Evolutionary conservation across 2,329 filamentous ascomycete genomes (phyloP).

Genomic region (Monosporascus sp.): DNA sequence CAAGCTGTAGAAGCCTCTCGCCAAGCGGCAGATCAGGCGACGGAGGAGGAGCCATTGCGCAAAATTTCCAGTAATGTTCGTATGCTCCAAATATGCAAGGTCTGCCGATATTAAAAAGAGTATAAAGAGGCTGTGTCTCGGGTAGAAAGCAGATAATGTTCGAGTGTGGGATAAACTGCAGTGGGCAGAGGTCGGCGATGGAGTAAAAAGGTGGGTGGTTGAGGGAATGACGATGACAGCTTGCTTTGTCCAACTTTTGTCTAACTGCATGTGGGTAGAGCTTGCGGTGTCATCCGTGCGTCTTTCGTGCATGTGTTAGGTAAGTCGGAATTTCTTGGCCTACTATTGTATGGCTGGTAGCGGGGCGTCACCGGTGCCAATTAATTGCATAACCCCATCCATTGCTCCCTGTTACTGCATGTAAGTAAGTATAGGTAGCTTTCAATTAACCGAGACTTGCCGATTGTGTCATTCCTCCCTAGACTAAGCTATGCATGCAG

Average conservation of each 20-base stretch:
- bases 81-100: not conserved
- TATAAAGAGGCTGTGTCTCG: not conserved
- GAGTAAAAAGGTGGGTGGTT: not conserved
- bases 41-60: slow-evolving; percentile 68
- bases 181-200: not conserved
- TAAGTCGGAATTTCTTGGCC: no score
- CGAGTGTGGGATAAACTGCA: not conserved
- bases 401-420: no score
- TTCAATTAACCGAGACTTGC: no score
- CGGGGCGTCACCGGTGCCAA: no score
- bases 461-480: no score
- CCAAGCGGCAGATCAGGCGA: slow-evolving; percentile 62
- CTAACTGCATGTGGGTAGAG: no score
- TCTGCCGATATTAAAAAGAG: slow-evolving; percentile 1
- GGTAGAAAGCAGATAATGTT: not conserved
- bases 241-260: not conserved
- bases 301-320: no score
- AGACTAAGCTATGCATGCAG: no score
- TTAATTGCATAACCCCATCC: no score
- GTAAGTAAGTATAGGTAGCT: no score
- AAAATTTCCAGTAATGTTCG: not conserved
- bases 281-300: no score
- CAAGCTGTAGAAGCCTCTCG: slow-evolving; percentile 72
- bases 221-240: not conserved
- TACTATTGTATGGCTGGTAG: no score